Conservation (phyloP, 192 early-diverging fungal genomes). For the Linnemannia zychae region DNA sequence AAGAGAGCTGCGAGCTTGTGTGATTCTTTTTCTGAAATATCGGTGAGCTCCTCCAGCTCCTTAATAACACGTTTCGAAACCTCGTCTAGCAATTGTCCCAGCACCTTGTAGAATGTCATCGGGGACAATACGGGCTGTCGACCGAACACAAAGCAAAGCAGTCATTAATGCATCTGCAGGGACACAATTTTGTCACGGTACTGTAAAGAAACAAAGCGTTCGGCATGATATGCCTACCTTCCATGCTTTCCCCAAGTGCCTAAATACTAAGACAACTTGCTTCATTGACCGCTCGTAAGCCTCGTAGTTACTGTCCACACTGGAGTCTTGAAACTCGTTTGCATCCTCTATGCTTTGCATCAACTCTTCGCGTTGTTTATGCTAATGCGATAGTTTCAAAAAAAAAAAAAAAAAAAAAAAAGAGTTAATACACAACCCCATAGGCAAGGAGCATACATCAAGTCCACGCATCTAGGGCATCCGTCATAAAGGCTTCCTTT, state of each 20-base stretch:
- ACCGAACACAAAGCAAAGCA: background rate
- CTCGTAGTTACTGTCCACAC: conserved; percentile 61
- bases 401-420: background rate
- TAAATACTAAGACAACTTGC: conserved; percentile 62
- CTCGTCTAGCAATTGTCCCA: conserved; percentile 50
- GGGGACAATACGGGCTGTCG: conserved; percentile 36
- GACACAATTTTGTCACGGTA: background rate
- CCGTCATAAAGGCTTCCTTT: background rate
- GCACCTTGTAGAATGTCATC: conserved; percentile 34
- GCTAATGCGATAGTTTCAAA: conserved; percentile 36
- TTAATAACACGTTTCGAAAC: conserved; percentile 39
- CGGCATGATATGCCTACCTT: conserved; percentile 56
- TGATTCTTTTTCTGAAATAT: conserved; percentile 59
- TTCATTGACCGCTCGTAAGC: conserved; percentile 66
- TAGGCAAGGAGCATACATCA: background rate
- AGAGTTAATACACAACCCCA: background rate
- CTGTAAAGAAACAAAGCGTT: background rate
- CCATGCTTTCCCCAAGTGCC: conserved; percentile 65
- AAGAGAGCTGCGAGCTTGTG: conserved; percentile 55
- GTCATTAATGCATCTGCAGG: background rate
- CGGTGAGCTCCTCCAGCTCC: conserved; percentile 52
- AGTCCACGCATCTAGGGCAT: background rate
- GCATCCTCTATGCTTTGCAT: conserved; percentile 59
- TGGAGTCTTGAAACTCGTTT: conserved; percentile 45
- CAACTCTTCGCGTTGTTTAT: conserved; percentile 67